phyloP scores from a whole-genome alignment of 768 basidiomycete genomes.

The Paxillus rubicundulus region DNA sequence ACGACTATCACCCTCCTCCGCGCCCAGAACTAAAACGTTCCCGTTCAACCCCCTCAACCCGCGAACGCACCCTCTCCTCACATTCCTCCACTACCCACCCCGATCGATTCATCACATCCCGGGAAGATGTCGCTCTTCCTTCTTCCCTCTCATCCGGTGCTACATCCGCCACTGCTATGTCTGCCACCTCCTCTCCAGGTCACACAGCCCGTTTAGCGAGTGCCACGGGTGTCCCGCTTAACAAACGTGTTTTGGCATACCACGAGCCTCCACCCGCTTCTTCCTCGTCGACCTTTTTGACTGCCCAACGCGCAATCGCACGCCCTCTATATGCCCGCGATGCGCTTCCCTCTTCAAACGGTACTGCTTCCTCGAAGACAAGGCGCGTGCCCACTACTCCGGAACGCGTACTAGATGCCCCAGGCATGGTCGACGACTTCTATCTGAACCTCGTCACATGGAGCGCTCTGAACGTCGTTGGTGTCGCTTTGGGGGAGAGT shows the following conservation, averaged over 20 bases:
- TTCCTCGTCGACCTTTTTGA: constrained; percentile 71
- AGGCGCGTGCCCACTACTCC: constrained; percentile 85
- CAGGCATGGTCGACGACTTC: constrained; percentile 92
- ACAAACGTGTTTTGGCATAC: constrained; percentile 83
- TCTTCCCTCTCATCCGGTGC: constrained; percentile 62
- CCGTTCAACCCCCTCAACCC: constrained; percentile 65
- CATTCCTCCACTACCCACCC: constrained; percentile 47
- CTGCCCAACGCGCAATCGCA: constrained; percentile 74
- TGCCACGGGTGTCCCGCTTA: constrained; percentile 73
- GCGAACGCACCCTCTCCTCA: constrained; percentile 28
- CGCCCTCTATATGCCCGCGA: constrained; percentile 73
- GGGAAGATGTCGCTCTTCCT: constrained; percentile 52
- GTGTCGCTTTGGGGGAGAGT: constrained; percentile 81
- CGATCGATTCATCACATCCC: constrained; percentile 72
- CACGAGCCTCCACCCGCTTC: constrained; percentile 82
- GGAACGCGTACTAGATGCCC: constrained; percentile 93
- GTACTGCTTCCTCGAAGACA: constrained; percentile 63
- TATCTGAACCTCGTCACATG: constrained; percentile 94
- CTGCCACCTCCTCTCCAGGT: constrained; percentile 61
- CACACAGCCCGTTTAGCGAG: constrained; percentile 77
- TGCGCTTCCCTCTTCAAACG: constrained; percentile 60
- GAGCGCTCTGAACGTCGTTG: constrained; percentile 83
- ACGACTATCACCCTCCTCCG: constrained; percentile 69
- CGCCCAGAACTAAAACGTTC: constrained; percentile 65
- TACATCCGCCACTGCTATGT: constrained; percentile 33